A percentile compares a stretch with the other conserved stretches of the same genome.
phyloP scores from a whole-genome alignment of 2,329 filamentous ascomycete genomes.

The Aspergillus awamori region DNA sequence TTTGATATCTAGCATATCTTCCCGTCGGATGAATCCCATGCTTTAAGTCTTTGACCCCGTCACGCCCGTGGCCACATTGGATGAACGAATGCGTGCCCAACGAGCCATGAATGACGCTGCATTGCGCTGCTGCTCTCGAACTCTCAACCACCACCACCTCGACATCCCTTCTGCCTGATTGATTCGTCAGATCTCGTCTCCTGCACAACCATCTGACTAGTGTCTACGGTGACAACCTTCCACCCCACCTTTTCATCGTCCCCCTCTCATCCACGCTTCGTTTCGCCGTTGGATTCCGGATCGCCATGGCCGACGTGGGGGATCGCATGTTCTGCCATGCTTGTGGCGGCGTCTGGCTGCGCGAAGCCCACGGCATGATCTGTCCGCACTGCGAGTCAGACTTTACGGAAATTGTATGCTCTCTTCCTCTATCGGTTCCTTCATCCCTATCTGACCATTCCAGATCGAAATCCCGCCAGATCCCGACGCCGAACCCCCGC shows the following conservation, averaged over 20 bases:
- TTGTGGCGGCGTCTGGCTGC: conserved; percentile 80
- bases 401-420: conserved; percentile 79
- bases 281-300: conserved; percentile 2
- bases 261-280: neutral
- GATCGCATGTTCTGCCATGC: conserved; percentile 86
- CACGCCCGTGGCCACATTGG: neutral
- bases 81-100: conserved; percentile 4
- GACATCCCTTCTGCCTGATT: neutral
- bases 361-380: conserved; percentile 64
- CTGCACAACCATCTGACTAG: conserved; percentile 4
- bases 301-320: conserved; percentile 38
- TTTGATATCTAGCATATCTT: neutral
- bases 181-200: neutral
- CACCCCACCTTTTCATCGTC: neutral
- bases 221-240: neutral
- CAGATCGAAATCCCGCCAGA: conserved; percentile 41
- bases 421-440: conserved; percentile 21
- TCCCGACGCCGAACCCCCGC: conserved; percentile 18
- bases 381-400: conserved; percentile 81
- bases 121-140: neutral
- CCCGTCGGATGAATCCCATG: neutral
- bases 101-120: conserved; percentile 6
- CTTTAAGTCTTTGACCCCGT: neutral
- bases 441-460: conserved; percentile 4
- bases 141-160: neutral